A percentile compares a stretch with the other conserved stretches of the same genome.
Evolutionary conservation across 257 asterid species (phyloP).

Genomic region (Apocynum venetum): DNA sequence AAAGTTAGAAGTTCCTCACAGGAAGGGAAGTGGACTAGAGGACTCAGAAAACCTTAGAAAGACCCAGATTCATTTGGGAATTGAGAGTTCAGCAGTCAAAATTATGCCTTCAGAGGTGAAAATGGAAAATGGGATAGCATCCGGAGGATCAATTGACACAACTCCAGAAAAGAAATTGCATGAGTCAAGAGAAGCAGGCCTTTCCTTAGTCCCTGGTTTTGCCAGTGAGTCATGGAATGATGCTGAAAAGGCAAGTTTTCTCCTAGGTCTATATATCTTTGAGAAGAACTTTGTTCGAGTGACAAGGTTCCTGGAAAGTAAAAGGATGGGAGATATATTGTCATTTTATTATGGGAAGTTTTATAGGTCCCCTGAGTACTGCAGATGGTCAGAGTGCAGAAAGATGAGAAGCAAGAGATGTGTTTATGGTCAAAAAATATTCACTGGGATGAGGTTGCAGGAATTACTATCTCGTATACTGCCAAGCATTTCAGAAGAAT

Average conservation of each 20-base stretch:
- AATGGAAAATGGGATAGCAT: constrained; percentile 18
- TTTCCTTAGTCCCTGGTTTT: constrained; percentile 44
- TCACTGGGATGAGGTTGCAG: constrained; percentile 70
- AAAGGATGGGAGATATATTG: constrained; percentile 43
- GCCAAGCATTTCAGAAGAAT: constrained; percentile 41
- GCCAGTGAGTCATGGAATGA: constrained; percentile 41
- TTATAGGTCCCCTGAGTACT: constrained; percentile 44
- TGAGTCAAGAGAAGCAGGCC: constrained; percentile 18
- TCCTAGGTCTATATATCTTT: constrained; percentile 59
- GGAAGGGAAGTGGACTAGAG: constrained; percentile 11
- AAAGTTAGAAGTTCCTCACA: constrained; percentile 2
- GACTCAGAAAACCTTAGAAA: constrained; percentile 8
- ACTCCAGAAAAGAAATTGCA: constrained; percentile 17
- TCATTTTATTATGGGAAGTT: constrained; percentile 59
- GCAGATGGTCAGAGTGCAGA: constrained; percentile 58
- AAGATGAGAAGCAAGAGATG: constrained; percentile 49
- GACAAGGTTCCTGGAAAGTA: constrained; percentile 46
- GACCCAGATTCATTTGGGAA: constrained; percentile 16
- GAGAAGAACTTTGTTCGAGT: constrained; percentile 57
- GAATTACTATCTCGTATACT: constrained; percentile 56
- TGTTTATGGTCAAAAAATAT: constrained; percentile 57
- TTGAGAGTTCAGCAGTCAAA: constrained; percentile 11
- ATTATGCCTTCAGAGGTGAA: constrained; percentile 14
- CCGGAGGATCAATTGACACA: constrained; percentile 16
- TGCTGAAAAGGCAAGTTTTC: constrained; percentile 46